These are phyloP conservation scores for Vitis riparia DNA, from an alignment of 164 flowering plant genomes.

Conservation along the genomic window DNA sequence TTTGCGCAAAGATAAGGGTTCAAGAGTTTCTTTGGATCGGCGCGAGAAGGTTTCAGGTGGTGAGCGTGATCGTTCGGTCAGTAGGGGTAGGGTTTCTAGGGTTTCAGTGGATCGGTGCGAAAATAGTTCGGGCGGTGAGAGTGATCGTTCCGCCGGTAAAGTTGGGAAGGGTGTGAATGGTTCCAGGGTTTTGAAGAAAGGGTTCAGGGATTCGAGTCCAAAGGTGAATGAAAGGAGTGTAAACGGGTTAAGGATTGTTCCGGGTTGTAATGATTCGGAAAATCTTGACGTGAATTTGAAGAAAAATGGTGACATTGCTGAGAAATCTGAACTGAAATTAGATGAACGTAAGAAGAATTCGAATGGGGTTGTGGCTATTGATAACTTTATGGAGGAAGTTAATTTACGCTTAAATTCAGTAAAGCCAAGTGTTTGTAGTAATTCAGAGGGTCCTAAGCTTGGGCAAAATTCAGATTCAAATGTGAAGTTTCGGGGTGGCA, in stretches of 20 bases:
- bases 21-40: constrained; percentile 31
- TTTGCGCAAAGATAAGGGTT: constrained; percentile 32
- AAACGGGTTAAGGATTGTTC: constrained; percentile 17
- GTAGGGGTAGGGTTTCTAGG: constrained; percentile 8
- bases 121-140: constrained; percentile 7
- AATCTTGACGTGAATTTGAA: constrained; percentile 7
- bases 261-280: constrained; percentile 16
- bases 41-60: constrained; percentile 18
- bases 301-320: constrained; percentile 1
- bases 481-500: constrained; percentile 1
- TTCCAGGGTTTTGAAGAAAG: constrained; percentile 22
- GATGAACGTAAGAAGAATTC: constrained; percentile 6
- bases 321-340: neutral
- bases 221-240: constrained; percentile 15
- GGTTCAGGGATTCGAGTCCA: constrained; percentile 9
- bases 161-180: constrained; percentile 14
- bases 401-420: constrained; percentile 3
- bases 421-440: constrained; percentile 10
- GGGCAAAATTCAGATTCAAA: constrained; percentile 1
- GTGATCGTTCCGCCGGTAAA: constrained; percentile 1
- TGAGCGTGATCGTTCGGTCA: constrained; percentile 6
- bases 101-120: constrained; percentile 8
- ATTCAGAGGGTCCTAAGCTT: neutral
- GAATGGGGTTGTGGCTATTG: constrained; percentile 6
- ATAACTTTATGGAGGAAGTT: constrained; percentile 11